Conservation (phyloP, 768 basidiomycete genomes). For the Terana coerulea region DNA sequence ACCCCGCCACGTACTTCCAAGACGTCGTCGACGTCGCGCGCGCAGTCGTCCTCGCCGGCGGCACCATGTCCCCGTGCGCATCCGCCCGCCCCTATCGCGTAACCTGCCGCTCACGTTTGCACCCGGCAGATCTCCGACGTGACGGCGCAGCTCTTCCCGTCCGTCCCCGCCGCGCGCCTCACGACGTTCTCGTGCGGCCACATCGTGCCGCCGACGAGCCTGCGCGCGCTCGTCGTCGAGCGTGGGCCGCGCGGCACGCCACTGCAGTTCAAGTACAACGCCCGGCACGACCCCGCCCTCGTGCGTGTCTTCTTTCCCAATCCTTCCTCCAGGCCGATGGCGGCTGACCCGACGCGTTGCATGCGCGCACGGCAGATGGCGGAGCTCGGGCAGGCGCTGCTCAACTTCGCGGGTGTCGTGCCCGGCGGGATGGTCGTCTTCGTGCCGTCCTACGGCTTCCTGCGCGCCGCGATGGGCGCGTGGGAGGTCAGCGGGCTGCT, state of each 20-base stretch:
- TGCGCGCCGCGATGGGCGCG: slow-evolving; percentile 57
- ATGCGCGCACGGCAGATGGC: slow-evolving; percentile 43
- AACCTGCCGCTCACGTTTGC: neutral
- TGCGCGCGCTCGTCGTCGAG: slow-evolving; percentile 69
- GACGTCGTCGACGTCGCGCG: slow-evolving; percentile 81
- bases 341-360: neutral
- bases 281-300: slow-evolving; percentile 53
- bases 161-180: slow-evolving; percentile 57
- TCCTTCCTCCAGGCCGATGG: neutral
- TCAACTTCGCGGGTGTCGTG: slow-evolving; percentile 75
- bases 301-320: slow-evolving; percentile 40
- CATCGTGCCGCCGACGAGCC: slow-evolving; percentile 77
- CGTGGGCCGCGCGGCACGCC: slow-evolving; percentile 72
- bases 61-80: slow-evolving; percentile 94
- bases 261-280: slow-evolving; percentile 79
- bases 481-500: slow-evolving; percentile 68
- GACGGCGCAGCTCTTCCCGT: slow-evolving; percentile 71
- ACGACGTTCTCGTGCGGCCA: slow-evolving; percentile 88
- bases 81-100: neutral
- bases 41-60: slow-evolving; percentile 88
- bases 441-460: slow-evolving; percentile 86
- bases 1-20: slow-evolving; percentile 82
- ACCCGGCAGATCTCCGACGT: slow-evolving; percentile 78
- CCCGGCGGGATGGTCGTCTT: slow-evolving; percentile 93
- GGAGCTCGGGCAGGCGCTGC: slow-evolving; percentile 80